Evolutionary conservation across 495 filamentous ascomycete species (phyloP), one percentile per base, ranked within the genome.

Genomic region (Aspergillus funiculosus): DNA sequence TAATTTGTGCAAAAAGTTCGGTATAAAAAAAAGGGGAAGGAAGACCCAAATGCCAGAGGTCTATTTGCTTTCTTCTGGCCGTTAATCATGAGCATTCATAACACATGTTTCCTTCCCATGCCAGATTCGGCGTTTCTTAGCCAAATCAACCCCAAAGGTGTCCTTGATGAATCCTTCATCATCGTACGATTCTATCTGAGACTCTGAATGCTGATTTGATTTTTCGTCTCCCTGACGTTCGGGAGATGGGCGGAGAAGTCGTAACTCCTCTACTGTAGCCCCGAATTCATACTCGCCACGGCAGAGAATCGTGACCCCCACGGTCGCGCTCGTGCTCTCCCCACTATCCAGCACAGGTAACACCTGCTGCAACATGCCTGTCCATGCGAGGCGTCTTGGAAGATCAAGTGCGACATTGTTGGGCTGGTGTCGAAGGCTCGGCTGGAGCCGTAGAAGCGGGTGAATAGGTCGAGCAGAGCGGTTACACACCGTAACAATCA

Each of bases 221-320:
- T 58, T 50, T 28, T 35, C 36, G 24, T 43, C 50, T 22, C 48
- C 41, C 6, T 43, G 19, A 14, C 9, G 22, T 19, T 48, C 53
- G 11, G 39, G 15, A 6, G 54, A 46, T 27, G 34, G 48, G 38
- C 51, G 59, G 49, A 56, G 49, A 28, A 73, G 63, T 53, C 57
- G 72, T 1, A 86, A 77, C 71, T 95, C 90, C 64, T 96, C 90
- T 1, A 95, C 79, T 10, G 75, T 83, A 1, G 83, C 89, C 18
- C 76, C 78, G 39, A 95, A 74, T 60, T 95, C 89, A 58, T 88
- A 95, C 45, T 85, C 81, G 5, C 90, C 90, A 31, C 80, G 73
- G 42, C 85, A 86, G 24, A 94, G 75, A 10, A 81, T 77, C 26
- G 82, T 83, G 18, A 89, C 72, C 0, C 81, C 84, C 31, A 88